Conservation (phyloP, 2,329 filamentous ascomycete species). For the Grosmannia huntii region DNA sequence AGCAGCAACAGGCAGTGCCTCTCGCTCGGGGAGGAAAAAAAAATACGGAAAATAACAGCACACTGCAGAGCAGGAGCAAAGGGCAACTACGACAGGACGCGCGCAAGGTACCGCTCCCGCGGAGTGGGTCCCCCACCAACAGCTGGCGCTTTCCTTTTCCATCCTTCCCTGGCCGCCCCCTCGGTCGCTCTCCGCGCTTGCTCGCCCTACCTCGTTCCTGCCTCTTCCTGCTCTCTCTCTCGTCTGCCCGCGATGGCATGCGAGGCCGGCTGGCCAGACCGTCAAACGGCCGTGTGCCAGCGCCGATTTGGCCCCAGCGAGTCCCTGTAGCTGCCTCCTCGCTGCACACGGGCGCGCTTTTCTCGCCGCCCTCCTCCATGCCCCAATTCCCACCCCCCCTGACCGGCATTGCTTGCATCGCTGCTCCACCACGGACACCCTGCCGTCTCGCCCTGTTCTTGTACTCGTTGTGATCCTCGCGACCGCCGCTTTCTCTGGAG, state of each 20-base stretch:
- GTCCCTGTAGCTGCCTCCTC: too few relatives aligned
- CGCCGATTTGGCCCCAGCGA: too few relatives aligned
- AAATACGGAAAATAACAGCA: neutral
- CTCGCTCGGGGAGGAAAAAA: neutral
- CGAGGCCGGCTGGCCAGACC: neutral
- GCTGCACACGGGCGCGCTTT: neutral
- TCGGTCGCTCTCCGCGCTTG: neutral
- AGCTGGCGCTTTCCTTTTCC: slow-evolving; percentile 2
- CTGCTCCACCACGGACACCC: slow-evolving; percentile 18
- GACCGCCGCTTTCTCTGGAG: slow-evolving; percentile 25
- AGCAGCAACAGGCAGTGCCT: neutral
- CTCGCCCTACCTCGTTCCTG: neutral
- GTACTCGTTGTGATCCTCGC: slow-evolving; percentile 49
- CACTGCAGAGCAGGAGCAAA: neutral
- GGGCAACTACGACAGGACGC: neutral
- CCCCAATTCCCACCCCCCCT: slow-evolving; percentile 16
- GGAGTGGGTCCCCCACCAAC: slow-evolving; percentile 14
- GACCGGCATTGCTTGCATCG: slow-evolving; percentile 19
- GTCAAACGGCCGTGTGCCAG: too few relatives aligned
- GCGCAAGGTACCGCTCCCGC: slow-evolving; percentile 15
- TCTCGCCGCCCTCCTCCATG: neutral
- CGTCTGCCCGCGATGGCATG: neutral
- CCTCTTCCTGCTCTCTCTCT: neutral
- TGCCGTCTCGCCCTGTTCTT: slow-evolving; percentile 39
- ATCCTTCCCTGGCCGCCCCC: neutral